These are phyloP conservation scores for Gossypium gossypioides DNA, from an alignment of 441 rosid species.

Conservation along the genomic window DNA sequence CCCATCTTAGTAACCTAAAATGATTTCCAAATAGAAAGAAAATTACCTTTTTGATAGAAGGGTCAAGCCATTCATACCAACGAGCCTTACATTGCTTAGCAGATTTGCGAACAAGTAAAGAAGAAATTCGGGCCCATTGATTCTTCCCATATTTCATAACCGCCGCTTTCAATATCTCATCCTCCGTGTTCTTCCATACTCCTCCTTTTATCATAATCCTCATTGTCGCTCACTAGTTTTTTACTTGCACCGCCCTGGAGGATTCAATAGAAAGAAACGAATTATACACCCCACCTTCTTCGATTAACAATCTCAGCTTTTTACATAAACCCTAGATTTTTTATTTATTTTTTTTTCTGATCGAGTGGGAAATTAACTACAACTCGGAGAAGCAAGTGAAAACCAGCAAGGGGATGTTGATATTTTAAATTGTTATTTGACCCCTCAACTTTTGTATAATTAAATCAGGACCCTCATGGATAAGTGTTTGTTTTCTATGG, in stretches of 20 bases:
- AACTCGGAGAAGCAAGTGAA: not conserved
- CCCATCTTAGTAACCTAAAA: not conserved
- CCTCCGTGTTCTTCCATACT: constrained; percentile 99
- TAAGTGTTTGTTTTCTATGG: not conserved
- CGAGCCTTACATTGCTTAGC: constrained; percentile 99
- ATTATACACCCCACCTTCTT: not conserved
- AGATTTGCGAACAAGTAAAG: constrained; percentile 88
- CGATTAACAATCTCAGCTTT: not conserved
- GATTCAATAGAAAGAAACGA: not conserved
- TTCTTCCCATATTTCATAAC: constrained; percentile 98
- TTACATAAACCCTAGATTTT: not conserved
- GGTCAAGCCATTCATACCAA: constrained; percentile 99
- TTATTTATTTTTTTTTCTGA: too few species aligned
- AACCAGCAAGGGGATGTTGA: not conserved
- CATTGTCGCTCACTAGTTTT: constrained; percentile 43
- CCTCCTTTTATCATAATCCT: constrained; percentile 99
- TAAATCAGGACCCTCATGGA: not conserved
- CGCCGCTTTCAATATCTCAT: constrained; percentile 93
- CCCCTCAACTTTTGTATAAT: not conserved
- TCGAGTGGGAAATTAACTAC: not conserved
- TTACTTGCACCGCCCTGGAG: not conserved
- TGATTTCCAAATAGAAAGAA: not conserved
- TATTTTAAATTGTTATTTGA: not conserved
- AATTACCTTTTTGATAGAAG: constrained; percentile 81
- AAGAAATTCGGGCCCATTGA: constrained; percentile 96